phyloP scores from a whole-genome alignment of 768 basidiomycete genomes.

The Hygrocybe coccinea region DNA sequence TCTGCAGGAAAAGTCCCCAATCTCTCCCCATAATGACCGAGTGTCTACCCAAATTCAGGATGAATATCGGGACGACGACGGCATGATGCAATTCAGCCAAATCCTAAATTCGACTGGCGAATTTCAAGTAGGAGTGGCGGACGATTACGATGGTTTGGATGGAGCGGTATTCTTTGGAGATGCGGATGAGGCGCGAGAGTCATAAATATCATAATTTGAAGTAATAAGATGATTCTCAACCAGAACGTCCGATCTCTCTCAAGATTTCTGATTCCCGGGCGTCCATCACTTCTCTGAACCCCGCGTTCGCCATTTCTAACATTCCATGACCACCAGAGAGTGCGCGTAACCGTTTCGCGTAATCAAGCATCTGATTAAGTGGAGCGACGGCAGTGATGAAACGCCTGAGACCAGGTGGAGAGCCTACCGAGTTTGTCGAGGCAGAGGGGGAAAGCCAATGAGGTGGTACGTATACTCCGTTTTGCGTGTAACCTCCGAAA shows the following conservation, averaged over 20 bases:
- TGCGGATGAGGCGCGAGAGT: constrained; percentile 69
- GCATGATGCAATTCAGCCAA: constrained; percentile 75
- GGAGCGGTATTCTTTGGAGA: constrained; percentile 73
- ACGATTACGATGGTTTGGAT: constrained; percentile 76
- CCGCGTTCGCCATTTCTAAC: constrained; percentile 77
- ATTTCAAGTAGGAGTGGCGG: constrained; percentile 52
- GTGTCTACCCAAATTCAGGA: constrained; percentile 28
- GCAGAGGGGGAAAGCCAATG: constrained; percentile 71
- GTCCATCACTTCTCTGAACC: constrained; percentile 64
- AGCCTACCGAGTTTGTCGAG: constrained; percentile 22
- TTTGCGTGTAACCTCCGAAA: constrained; percentile 46
- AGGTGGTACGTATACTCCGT: constrained; percentile 73
- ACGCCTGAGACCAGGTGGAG: constrained; percentile 45
- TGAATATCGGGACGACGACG: constrained; percentile 38
- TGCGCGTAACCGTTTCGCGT: constrained; percentile 70
- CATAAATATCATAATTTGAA: constrained; percentile 30
- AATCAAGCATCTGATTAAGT: constrained; percentile 78
- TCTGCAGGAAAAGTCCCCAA: neutral
- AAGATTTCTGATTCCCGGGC: constrained; percentile 66
- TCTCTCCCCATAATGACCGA: constrained; percentile 42
- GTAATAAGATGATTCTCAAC: constrained; percentile 9
- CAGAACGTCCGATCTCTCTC: constrained; percentile 67
- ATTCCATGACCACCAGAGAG: constrained; percentile 76
- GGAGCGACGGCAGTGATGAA: constrained; percentile 70
- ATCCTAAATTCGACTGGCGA: constrained; percentile 55